These are phyloP conservation scores for Coccinonectria pachysandricola DNA, from an alignment of 2,329 filamentous ascomycete species.

Conservation along the genomic window DNA sequence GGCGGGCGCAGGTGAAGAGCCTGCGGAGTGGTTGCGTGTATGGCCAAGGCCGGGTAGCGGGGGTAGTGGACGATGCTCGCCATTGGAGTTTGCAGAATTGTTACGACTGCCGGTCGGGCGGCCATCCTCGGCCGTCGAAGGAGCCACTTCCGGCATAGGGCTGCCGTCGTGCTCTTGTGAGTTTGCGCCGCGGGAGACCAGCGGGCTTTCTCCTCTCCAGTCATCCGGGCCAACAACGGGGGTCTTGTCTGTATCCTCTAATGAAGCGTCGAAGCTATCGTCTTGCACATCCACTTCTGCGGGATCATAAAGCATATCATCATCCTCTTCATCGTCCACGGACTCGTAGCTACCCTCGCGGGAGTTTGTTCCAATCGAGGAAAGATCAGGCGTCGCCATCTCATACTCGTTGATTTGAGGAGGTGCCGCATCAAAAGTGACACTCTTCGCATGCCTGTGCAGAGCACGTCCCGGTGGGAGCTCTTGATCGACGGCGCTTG, in stretches of 20 bases:
- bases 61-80: conserved; percentile 74
- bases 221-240: conserved; percentile 96
- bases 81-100: conserved; percentile 67
- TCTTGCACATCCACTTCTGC: conserved; percentile 40
- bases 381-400: conserved; percentile 94
- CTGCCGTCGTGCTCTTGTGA: conserved; percentile 51
- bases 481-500: conserved; percentile 45
- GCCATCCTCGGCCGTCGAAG: conserved; percentile 30
- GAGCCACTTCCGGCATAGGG: conserved; percentile 49
- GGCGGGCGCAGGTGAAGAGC: conserved; percentile 42
- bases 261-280: conserved; percentile 90
- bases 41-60: conserved; percentile 57
- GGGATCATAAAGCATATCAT: conserved; percentile 48
- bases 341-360: conserved; percentile 91
- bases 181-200: conserved; percentile 16
- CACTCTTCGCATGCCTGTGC: conserved; percentile 86
- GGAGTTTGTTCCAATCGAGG: conserved; percentile 79
- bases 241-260: conserved; percentile 94
- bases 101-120: conserved; percentile 51
- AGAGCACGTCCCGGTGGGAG: conserved; percentile 56
- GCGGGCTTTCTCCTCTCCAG: conserved; percentile 67
- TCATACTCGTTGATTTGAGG: conserved; percentile 97
- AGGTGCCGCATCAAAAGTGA: conserved; percentile 89
- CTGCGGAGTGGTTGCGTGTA: conserved; percentile 28
- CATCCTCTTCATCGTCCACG: conserved; percentile 63